Base-by-base conservation (phyloP, 2,329 filamentous ascomycete genomes). In the Colletotrichum trifolii region DNA sequence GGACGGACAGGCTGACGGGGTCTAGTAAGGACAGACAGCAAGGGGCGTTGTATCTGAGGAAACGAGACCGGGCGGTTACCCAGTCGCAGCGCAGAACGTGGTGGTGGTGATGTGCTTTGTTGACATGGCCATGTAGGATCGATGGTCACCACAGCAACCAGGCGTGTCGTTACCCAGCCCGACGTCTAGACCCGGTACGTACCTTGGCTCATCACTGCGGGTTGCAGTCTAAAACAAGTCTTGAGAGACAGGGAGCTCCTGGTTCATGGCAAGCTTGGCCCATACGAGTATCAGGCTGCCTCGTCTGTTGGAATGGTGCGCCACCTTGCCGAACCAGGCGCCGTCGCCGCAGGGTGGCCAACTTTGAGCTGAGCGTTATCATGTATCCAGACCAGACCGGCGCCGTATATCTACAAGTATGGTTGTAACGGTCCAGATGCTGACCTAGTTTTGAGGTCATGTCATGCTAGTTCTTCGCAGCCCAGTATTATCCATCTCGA, bases 81-180 rank as follows among this genome's bases (percentile, higher is more conserved):
- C 63, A 55, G 54, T 59, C 63, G 62, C 66, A 68, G 67, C 71
- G 69, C 25, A 25, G 25, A 25, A 25, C 25, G 25, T 25, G 25
- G 25, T 25, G 25, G 25, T 25, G 25, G 25, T 69, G 70, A 69
- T 70, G 47, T 69, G 61, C 68, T 58, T 68, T 77, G 74, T 76
- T 75, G 71, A 74, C 70, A 47, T 60, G 53, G 74, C 25, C 25
- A 25, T 25, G 25, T 25, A 54, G 17, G 12, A 36, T 34, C 8
- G 36, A 42, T 1, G 8, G 54, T 77, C 70, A 67, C 74, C 75
- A 76, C 66, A 64, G 74, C 75, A 77, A 77, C 75, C 60, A 1
- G 38, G 25, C 25, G 45, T 35, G n/a, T 10, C 38, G 9, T 40
- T 40, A 13, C 38, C 38, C 13, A 13, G 9, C 38, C 38, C 38